Conservation (phyloP, 1,284 basidiomycete genomes). For the Pterulicium gracile region DNA sequence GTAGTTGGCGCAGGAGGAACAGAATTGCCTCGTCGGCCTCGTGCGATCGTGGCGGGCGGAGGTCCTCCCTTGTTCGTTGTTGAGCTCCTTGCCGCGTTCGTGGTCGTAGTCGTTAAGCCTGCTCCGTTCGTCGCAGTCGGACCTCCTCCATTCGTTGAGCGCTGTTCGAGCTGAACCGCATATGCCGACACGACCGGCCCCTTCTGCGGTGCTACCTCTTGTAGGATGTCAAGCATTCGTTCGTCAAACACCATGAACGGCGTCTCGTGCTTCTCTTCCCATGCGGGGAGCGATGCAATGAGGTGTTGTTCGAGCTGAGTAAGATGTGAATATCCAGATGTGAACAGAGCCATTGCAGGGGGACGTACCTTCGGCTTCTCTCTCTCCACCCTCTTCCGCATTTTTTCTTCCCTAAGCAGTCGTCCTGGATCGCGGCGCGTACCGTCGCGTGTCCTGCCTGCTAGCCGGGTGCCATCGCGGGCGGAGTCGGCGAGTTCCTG, state of each 20-base stretch:
- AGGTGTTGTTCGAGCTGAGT: slow-evolving; percentile 82
- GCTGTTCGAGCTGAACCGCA: background rate
- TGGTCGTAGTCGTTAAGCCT: too few relatives aligned
- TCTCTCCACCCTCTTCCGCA: slow-evolving; percentile 90
- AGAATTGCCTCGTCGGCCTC: background rate
- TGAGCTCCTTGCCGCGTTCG: too few relatives aligned
- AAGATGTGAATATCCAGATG: slow-evolving; percentile 5
- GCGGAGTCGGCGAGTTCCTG: slow-evolving; percentile 79
- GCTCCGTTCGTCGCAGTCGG: background rate
- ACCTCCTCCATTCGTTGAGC: background rate
- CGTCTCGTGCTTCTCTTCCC: slow-evolving; percentile 75
- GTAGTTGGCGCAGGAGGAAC: background rate
- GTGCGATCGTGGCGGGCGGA: too few relatives aligned
- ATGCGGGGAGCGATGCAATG: slow-evolving; percentile 66
- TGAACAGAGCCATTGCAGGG: too few relatives aligned
- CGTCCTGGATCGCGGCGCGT: slow-evolving; percentile 46
- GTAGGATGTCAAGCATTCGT: slow-evolving; percentile 70
- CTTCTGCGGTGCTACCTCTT: background rate
- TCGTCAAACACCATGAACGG: slow-evolving; percentile 83
- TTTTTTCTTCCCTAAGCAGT: slow-evolving; percentile 90
- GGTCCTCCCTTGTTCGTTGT: too few relatives aligned
- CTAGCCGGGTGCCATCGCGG: slow-evolving; percentile 64
- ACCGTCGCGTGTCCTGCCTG: slow-evolving; percentile 58
- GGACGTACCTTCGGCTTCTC: slow-evolving; percentile 85
- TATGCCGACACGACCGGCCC: background rate